Percentiles rank a stretch among this genome's conserved stretches.
phyloP scores from a whole-genome alignment of 2,329 filamentous ascomycete species.

The Colletotrichum theobromicola region DNA sequence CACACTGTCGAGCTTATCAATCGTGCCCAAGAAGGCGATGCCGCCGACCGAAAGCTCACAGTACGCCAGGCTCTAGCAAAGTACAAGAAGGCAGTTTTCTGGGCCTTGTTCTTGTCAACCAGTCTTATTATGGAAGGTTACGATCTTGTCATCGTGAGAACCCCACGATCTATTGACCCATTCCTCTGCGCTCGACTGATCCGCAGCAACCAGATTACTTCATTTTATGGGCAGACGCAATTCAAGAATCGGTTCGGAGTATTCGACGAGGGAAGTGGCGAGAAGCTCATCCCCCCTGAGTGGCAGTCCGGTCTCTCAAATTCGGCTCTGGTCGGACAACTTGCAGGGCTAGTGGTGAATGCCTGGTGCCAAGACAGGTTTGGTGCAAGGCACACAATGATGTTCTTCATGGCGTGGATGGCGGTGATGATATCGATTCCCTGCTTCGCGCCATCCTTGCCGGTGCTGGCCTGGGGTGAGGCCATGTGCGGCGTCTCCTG shows the following conservation, averaged over 20 bases:
- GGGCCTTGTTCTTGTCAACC: conserved; percentile 39
- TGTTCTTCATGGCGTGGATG: conserved; percentile 38
- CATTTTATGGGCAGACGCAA: conserved; percentile 37
- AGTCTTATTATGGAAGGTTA: conserved; percentile 57
- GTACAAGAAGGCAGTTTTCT: conserved; percentile 33
- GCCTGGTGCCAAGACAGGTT: conserved; percentile 44
- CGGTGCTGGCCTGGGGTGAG: conserved; percentile 43
- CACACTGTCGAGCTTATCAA: neutral
- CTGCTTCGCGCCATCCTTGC: conserved; percentile 51
- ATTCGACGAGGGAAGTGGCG: conserved; percentile 23
- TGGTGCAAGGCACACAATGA: conserved; percentile 23
- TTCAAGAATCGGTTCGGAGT: conserved; percentile 35
- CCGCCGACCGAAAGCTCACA: conserved; percentile 26
- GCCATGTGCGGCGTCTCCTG: conserved; percentile 50
- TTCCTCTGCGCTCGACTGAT: neutral
- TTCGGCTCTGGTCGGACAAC: conserved; percentile 45
- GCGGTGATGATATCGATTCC: conserved; percentile 48
- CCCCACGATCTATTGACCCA: neutral
- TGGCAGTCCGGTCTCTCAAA: conserved; percentile 54
- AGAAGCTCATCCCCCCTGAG: conserved; percentile 43
- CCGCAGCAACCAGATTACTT: conserved; percentile 13
- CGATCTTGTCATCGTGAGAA: conserved; percentile 49
- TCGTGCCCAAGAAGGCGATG: neutral
- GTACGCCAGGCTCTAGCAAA: conserved; percentile 28
- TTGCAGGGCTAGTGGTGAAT: conserved; percentile 48